Conservation (phyloP, 805 yeast species). For the Saccharomycopsis javanensis region DNA sequence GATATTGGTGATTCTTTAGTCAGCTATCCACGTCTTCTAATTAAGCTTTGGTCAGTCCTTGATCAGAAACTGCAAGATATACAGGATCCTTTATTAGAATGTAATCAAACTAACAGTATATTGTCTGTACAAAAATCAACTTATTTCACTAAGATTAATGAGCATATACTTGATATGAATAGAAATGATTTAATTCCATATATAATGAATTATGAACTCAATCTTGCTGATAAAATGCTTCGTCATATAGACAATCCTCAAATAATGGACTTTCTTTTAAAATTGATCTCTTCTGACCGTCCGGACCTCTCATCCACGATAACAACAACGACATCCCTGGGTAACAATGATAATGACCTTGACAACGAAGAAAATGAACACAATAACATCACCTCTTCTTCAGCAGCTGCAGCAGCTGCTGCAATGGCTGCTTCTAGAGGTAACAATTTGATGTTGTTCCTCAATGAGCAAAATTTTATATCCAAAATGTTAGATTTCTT, state of each 20-base stretch:
- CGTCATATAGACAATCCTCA: slow-evolving; percentile 88
- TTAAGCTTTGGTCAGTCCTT: slow-evolving; percentile 69
- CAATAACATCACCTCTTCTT: not conserved
- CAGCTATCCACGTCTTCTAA: slow-evolving; percentile 57
- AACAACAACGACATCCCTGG: not conserved
- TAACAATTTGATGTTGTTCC: slow-evolving; percentile 39
- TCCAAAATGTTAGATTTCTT: slow-evolving; percentile 63
- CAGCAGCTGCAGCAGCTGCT: not conserved
- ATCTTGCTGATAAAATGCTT: slow-evolving; percentile 71
- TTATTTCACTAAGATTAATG: slow-evolving; percentile 85
- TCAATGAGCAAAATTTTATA: slow-evolving; percentile 65
- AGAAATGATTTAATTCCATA: slow-evolving; percentile 63
- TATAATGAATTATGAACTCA: slow-evolving; percentile 49
- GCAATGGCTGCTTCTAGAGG: not conserved
- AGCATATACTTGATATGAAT: slow-evolving; percentile 80
- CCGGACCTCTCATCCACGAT: slow-evolving; percentile 84
- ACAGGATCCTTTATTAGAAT: not conserved
- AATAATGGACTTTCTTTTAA: slow-evolving; percentile 81
- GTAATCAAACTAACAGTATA: not conserved
- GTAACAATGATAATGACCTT: not conserved
- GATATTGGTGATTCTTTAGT: slow-evolving; percentile 82
- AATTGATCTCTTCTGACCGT: slow-evolving; percentile 87
- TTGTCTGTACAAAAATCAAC: slow-evolving; percentile 71
- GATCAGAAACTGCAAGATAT: slow-evolving; percentile 47
- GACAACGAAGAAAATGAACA: not conserved